Base-by-base conservation (phyloP, 148 eudicot genomes). In the Vaccinium corymbosum region DNA sequence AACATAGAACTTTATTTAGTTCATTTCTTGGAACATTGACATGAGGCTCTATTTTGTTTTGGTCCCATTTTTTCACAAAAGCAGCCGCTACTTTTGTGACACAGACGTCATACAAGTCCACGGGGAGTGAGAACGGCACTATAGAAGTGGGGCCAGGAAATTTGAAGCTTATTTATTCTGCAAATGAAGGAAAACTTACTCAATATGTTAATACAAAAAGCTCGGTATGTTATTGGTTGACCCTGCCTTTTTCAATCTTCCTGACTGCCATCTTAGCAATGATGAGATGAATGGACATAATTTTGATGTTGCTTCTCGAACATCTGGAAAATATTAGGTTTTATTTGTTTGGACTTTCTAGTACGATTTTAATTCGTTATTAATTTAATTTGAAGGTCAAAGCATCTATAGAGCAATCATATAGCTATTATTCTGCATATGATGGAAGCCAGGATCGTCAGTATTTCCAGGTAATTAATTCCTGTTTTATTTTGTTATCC, bases 111-210 rank as follows among this genome's bases (percentile, higher is more conserved):
- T 83, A 87, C 86, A 83, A 77, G 46, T 59, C 81, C 83, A 84
- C 42, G 46, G 87, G 86, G 62, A 81, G 84, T 73, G 82, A 84
- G 82, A 81, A 85, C 76, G 85, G 80, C 53, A 91, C 82, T 48
- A 80, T 93, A 72, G 92, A 93, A 89, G 89, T 97, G 56, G 99
- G 99, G 79, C 89, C 90, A 48, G 99, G 99, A 77, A 88, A 87
- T 81, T 87, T 97, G 87, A 94, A 92, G 91, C 92, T 97, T 78
- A 76, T 87, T 49, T 97, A 92, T 87, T 93, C 97, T 50, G 90
- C 81, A 71, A 84, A 81, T 79, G 90, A 78, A 19, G 95, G 97
- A 71, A 88, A 85, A 73, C 94, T 94, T 80, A 73, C 80, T 75
- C 89, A 86, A 82, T 97, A 93, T 89, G 83, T 89, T 55, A 97